phyloP scores from a whole-genome alignment of 495 filamentous ascomycete species.

The Penicillium silybi region DNA sequence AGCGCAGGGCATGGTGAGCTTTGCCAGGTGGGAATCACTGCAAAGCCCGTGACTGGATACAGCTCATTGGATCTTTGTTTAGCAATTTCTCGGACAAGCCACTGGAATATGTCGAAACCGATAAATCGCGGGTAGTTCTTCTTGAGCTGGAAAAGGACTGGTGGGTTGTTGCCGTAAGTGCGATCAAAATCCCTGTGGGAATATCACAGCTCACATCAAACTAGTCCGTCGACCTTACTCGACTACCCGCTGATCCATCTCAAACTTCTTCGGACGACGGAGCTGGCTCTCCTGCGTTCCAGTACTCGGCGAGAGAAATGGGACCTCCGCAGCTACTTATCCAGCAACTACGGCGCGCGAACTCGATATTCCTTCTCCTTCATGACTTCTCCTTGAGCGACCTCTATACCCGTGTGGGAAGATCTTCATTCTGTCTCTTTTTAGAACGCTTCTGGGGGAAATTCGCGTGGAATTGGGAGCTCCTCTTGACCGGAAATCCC shows the following conservation, averaged over 20 bases:
- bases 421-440: constrained; percentile 55
- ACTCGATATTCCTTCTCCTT: constrained; percentile 81
- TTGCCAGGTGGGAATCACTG: constrained; percentile 58
- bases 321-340: constrained; percentile 74
- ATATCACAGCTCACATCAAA: constrained; percentile 17
- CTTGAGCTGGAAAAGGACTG: constrained; percentile 83
- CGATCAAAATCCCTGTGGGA: constrained; percentile 11
- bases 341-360: constrained; percentile 75
- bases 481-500: constrained; percentile 85
- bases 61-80: constrained; percentile 9
- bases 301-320: constrained; percentile 87
- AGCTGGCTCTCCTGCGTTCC: constrained; percentile 31
- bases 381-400: constrained; percentile 67
- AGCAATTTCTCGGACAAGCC: constrained; percentile 77
- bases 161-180: constrained; percentile 85
- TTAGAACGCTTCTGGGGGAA: constrained; percentile 80
- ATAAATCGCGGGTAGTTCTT: constrained; percentile 76
- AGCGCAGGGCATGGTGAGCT: constrained; percentile 95
- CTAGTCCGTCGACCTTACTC: constrained; percentile 73
- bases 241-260: constrained; percentile 32
- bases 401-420: constrained; percentile 59
- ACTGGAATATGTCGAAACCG: constrained; percentile 85
- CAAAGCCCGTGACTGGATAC: constrained; percentile 4
- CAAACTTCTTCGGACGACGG: constrained; percentile 20
- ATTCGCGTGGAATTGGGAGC: constrained; percentile 81